phyloP scores from a whole-genome alignment of 306 rosid species.

The Psophocarpus tetragonolobus region DNA sequence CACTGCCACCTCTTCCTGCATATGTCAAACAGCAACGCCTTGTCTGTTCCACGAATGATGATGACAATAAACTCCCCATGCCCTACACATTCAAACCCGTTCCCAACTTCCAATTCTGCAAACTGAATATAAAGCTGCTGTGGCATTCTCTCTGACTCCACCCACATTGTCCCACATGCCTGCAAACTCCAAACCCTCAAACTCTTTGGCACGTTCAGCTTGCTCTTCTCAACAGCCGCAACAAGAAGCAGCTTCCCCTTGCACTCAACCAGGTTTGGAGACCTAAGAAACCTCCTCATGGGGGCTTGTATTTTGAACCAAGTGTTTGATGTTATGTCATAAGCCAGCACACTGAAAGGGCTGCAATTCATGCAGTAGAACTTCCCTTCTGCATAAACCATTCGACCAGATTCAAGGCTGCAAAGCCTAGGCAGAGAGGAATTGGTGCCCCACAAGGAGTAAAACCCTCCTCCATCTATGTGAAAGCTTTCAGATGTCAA shows the following conservation, averaged over 20 bases:
- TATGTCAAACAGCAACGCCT: constrained; percentile 69
- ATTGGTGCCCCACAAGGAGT: constrained; percentile 77
- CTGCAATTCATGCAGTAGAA: constrained; percentile 89
- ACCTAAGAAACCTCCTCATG: constrained; percentile 76
- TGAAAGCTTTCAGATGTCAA: constrained; percentile 84
- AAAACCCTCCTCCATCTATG: constrained; percentile 79
- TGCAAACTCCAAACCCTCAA: constrained; percentile 84
- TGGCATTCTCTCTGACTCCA: constrained; percentile 94
- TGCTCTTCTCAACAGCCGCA: constrained; percentile 91
- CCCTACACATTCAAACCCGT: constrained; percentile 77
- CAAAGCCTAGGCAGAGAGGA: constrained; percentile 79
- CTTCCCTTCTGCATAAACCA: constrained; percentile 69
- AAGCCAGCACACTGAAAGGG: constrained; percentile 74
- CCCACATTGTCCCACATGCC: constrained; percentile 78
- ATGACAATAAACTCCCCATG: constrained; percentile 77
- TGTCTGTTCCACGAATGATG: constrained; percentile 54
- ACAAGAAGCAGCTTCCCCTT: constrained; percentile 63
- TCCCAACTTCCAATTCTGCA: constrained; percentile 59
- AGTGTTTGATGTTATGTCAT: constrained; percentile 52
- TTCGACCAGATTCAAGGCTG: constrained; percentile 76
- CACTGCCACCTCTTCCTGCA: constrained; percentile 80
- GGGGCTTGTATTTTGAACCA: constrained; percentile 97
- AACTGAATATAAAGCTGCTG: constrained; percentile 76
- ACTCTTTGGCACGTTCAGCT: constrained; percentile 83
- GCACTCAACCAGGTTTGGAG: constrained; percentile 73